Percentiles rank a stretch among this genome's conserved stretches.
Evolutionary conservation across 331 rosid genomes (phyloP).

Genomic region (Malus hybrid): DNA sequence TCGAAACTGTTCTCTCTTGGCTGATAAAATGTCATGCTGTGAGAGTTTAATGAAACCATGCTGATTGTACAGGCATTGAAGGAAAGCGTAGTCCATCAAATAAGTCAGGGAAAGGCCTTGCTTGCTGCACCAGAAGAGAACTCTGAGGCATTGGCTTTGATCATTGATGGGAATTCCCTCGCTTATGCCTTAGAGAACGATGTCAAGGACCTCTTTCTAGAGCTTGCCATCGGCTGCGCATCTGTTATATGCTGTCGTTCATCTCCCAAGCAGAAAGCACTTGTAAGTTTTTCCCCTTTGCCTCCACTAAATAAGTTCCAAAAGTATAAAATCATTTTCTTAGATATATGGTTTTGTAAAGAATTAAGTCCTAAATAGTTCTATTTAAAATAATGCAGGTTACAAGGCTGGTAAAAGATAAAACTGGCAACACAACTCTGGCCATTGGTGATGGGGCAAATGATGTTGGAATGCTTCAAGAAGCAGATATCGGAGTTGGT

Average conservation of each 20-base stretch:
- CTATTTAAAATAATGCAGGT: conserved; percentile 37
- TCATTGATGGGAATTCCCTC: conserved; percentile 92
- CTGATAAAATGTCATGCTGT: neutral
- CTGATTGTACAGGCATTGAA: conserved; percentile 56
- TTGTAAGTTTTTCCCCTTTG: conserved; percentile 39
- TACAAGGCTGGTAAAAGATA: conserved; percentile 59
- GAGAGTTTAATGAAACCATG: conserved; percentile 20
- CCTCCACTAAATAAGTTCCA: neutral
- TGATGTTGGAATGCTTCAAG: no score
- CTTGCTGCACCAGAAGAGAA: conserved; percentile 30
- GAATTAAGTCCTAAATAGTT: neutral
- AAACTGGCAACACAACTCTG: no score
- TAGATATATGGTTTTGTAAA: neutral
- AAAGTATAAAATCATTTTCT: neutral
- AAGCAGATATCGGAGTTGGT: no score
- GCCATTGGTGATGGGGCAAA: no score
- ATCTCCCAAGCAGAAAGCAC: conserved; percentile 97
- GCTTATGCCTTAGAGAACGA: conserved; percentile 71
- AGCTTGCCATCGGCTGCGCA: conserved; percentile 89
- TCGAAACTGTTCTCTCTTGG: neutral
- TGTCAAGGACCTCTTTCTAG: conserved; percentile 70
- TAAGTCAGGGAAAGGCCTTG: conserved; percentile 48
- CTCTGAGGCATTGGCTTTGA: conserved; percentile 71
- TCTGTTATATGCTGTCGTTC: conserved; percentile 96
- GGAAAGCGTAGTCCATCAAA: conserved; percentile 55